A percentile compares a stretch with the other conserved stretches of the same genome.
phyloP scores from a whole-genome alignment of 2,329 filamentous ascomycete species.

The Sclerotinia minor region DNA sequence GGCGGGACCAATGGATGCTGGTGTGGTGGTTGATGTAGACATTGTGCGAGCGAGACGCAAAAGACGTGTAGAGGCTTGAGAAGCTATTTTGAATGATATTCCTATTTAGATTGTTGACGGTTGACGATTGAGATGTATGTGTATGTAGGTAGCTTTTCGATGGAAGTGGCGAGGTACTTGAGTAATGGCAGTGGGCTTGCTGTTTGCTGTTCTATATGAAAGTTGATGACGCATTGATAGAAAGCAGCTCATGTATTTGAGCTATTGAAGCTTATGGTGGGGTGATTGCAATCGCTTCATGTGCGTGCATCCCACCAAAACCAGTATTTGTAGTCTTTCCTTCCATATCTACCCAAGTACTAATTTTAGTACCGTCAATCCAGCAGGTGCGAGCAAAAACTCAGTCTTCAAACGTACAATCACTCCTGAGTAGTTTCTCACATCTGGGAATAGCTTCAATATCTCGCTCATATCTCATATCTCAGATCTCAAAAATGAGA shows the following conservation, averaged over 20 bases:
- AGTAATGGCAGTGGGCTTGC: not conserved
- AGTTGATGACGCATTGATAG: slow-evolving; percentile 22
- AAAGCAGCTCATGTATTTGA: not conserved
- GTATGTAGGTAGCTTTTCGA: not conserved
- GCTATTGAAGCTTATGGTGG: slow-evolving; percentile 13
- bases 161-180: not conserved
- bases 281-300: not conserved
- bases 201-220: not conserved
- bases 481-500: not conserved
- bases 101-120: not conserved
- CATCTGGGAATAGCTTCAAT: slow-evolving; percentile 14
- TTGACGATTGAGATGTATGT: not conserved
- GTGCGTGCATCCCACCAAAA: not conserved
- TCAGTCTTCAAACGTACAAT: too few relatives aligned
- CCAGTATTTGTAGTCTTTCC: not conserved
- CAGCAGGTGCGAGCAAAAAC: not conserved
- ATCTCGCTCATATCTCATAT: not conserved
- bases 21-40: slow-evolving; percentile 36
- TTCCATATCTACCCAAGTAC: not conserved
- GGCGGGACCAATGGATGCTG: slow-evolving; percentile 34
- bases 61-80: slow-evolving; percentile 35
- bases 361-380: not conserved
- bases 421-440: not conserved
- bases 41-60: slow-evolving; percentile 38
- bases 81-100: slow-evolving; percentile 38